Percentiles rank a stretch among this genome's conserved stretches.
These are phyloP conservation scores for Rhizoctonia solani DNA, from an alignment of 1,284 basidiomycete species.

Conservation along the genomic window DNA sequence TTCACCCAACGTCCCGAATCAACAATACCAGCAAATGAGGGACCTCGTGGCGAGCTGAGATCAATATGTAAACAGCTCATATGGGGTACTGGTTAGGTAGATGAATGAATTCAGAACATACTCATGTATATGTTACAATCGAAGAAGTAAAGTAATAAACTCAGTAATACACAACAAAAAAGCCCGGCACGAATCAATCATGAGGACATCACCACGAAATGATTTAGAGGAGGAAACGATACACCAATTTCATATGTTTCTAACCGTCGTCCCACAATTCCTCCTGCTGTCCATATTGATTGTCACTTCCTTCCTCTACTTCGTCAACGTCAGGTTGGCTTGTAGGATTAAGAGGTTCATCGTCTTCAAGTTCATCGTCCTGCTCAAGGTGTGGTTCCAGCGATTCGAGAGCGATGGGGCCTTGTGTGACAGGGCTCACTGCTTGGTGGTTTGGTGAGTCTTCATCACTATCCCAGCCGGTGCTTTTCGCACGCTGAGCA, in stretches of 20 bases:
- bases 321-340: not conserved
- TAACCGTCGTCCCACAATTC: not conserved
- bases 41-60: too few species aligned
- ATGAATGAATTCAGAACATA: too few species aligned
- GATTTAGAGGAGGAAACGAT: not conserved
- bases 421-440: not conserved
- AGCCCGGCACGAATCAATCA: too few species aligned
- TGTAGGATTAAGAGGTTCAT: too few species aligned
- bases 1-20: too few species aligned
- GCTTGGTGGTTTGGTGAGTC: not conserved
- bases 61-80: too few species aligned
- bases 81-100: too few species aligned
- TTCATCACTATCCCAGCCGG: constrained; percentile 31
- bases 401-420: constrained; percentile 6
- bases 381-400: constrained; percentile 1
- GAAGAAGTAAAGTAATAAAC: too few species aligned
- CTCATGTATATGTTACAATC: too few species aligned
- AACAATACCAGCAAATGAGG: too few species aligned
- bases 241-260: not conserved
- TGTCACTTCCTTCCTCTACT: not conserved
- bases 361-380: not conserved
- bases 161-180: too few species aligned
- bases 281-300: not conserved
- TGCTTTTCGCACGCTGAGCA: constrained; percentile 17
- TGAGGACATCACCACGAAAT: too few species aligned